phyloP scores from a whole-genome alignment of 768 basidiomycete species.

The Tulasnella sp. region DNA sequence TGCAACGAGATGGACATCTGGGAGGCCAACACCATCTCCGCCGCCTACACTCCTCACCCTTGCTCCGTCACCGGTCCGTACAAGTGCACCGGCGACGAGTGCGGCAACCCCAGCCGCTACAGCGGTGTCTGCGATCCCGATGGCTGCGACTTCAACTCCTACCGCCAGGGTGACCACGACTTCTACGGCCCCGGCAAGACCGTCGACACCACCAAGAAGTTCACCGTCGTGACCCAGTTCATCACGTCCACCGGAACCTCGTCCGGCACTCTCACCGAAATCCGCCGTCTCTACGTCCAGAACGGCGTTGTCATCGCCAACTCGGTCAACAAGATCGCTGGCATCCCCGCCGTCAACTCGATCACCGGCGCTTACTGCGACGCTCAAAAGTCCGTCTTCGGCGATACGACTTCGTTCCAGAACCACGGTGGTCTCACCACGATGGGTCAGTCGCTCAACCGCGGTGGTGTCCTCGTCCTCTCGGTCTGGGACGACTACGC shows the following conservation, averaged over 20 bases:
- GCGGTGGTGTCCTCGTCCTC: slow-evolving; percentile 40
- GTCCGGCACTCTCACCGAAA: slow-evolving; percentile 39
- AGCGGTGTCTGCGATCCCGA: slow-evolving; percentile 37
- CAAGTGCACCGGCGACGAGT: slow-evolving; percentile 30
- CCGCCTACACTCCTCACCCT: slow-evolving; percentile 43
- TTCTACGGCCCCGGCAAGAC: slow-evolving; percentile 40
- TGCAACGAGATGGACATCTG: slow-evolving; percentile 52
- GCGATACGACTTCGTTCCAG: slow-evolving; percentile 34
- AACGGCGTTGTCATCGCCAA: slow-evolving; percentile 41
- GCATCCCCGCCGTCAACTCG: slow-evolving; percentile 22
- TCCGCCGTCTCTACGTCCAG: slow-evolving; percentile 35
- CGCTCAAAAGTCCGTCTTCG: slow-evolving; percentile 25
- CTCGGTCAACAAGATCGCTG: slow-evolving; percentile 37
- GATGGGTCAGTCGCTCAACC: slow-evolving; percentile 27
- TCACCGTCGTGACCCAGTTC: slow-evolving; percentile 53
- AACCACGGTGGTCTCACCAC: slow-evolving; percentile 32
- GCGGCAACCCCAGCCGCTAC: slow-evolving; percentile 14
- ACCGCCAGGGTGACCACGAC: slow-evolving; percentile 36
- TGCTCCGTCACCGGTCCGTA: slow-evolving; percentile 33
- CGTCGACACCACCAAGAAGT: slow-evolving; percentile 39
- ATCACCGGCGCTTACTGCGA: slow-evolving; percentile 13
- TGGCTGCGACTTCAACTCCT: slow-evolving; percentile 55
- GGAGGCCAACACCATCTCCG: slow-evolving; percentile 42
- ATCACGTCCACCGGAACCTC: slow-evolving; percentile 36
- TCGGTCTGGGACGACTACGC: slow-evolving; percentile 45